Evolutionary conservation across 805 yeast species (phyloP), one percentile per base, ranked within the genome.

Genomic region (Diddensiella caesifluorescens): DNA sequence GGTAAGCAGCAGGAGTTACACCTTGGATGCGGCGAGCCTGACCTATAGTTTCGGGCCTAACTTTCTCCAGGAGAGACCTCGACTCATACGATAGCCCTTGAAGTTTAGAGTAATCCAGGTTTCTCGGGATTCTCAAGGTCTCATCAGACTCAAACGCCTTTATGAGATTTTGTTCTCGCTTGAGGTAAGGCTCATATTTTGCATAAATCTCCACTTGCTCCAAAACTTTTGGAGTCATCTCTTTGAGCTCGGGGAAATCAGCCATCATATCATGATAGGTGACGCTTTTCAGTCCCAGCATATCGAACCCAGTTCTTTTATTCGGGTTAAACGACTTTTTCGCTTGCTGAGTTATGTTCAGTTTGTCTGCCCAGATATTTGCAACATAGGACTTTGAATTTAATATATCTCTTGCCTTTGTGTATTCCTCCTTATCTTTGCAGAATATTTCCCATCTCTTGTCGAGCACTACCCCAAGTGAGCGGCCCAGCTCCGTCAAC

Each of bases 11-110:
- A 0, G 97, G 95, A 0, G 97, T 90, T 2, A 92, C 79, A 0
- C 98, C 97, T 55, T 92, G 95, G 9, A 90, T 83, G 52, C 97
- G 71, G 58, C 95, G 73, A 0, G 97, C 97, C 59, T 92, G 97
- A 0, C 97, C 97, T 34, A 92, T 77, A 0, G 97, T 92, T 41
- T 77, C 76, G 0, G 98, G 98, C 47, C 84, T 81, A 12, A 86
- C 78, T 7, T 72, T 70, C 53, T 86, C 84, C 41, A 92, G 67
- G 7, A 83, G 63, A 13, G 67, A 69, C 43, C 83, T 75, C 22
- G 80, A 89, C 56, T 90, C 97, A 20, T 75, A 70, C 1, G 95
- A 83, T n/a, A 90, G 63, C 0, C 85, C 75, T 13, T 75, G 70
- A 38, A 81, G 52, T 10, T 67, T 56, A 9, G 71, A 53, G 58